Conservation (phyloP, 2,329 filamentous ascomycete genomes). For the Gnomoniopsis smithogilvyi region DNA sequence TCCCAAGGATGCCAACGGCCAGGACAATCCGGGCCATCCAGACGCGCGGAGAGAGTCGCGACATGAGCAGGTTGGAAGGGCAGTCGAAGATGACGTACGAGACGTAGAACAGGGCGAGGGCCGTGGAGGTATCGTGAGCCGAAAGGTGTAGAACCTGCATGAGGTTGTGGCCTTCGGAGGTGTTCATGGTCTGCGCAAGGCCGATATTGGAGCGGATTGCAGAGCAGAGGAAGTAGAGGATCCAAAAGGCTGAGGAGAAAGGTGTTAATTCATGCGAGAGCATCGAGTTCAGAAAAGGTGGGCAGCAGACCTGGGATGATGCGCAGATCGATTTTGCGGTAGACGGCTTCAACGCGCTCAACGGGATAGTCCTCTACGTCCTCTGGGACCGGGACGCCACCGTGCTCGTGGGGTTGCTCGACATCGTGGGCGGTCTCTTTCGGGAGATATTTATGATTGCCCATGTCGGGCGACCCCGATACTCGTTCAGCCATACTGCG, state of each 20-base stretch:
- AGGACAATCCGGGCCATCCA: constrained; percentile 94
- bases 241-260: constrained; percentile 68
- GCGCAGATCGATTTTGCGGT: constrained; percentile 55
- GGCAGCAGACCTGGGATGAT: constrained; percentile 53
- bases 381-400: not conserved
- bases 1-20: constrained; percentile 79
- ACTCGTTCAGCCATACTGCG: constrained; percentile 42
- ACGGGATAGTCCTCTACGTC: constrained; percentile 41
- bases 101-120: constrained; percentile 86
- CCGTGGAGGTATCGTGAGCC: constrained; percentile 76
- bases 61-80: constrained; percentile 88
- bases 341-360: constrained; percentile 52
- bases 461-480: constrained; percentile 26
- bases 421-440: constrained; percentile 13
- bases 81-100: constrained; percentile 88
- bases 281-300: not conserved
- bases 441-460: constrained; percentile 29
- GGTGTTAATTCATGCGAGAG: not conserved
- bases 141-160: constrained; percentile 65
- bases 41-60: constrained; percentile 73
- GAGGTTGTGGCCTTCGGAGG: constrained; percentile 67
- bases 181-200: constrained; percentile 93
- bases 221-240: constrained; percentile 87
- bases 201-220: constrained; percentile 90
- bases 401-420: constrained; percentile 1